Evolutionary conservation across 148 eudicot genomes (phyloP).

Genomic region (Rhododendron molle): DNA sequence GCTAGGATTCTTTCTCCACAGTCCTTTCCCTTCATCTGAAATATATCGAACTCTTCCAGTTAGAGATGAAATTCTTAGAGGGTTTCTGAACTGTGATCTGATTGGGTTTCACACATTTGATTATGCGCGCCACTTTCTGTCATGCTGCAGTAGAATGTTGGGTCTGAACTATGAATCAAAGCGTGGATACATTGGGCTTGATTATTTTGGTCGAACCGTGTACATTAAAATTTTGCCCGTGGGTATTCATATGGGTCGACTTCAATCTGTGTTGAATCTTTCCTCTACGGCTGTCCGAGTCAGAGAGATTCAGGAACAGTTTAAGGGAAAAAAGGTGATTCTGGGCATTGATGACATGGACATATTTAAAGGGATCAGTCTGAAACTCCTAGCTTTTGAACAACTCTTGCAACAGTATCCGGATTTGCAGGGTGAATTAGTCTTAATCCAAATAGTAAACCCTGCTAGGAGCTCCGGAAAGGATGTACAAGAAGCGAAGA

Average conservation of each 20-base stretch:
- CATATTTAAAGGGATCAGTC: slow-evolving; percentile 68
- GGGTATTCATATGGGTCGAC: slow-evolving; percentile 65
- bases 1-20: slow-evolving; percentile 71
- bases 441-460: slow-evolving; percentile 65
- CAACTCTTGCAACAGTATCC: slow-evolving; percentile 50
- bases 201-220: slow-evolving; percentile 75
- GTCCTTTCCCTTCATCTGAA: slow-evolving; percentile 80
- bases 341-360: slow-evolving; percentile 77
- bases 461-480: slow-evolving; percentile 72
- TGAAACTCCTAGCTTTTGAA: slow-evolving; percentile 66
- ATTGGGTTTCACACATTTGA: slow-evolving; percentile 77
- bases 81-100: slow-evolving; percentile 65
- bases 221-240: slow-evolving; percentile 67
- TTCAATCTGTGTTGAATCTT: slow-evolving; percentile 53
- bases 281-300: slow-evolving; percentile 42
- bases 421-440: slow-evolving; percentile 43
- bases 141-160: slow-evolving; percentile 81
- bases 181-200: slow-evolving; percentile 72
- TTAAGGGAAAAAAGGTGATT: slow-evolving; percentile 49
- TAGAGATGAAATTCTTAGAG: slow-evolving; percentile 66
- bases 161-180: slow-evolving; percentile 77
- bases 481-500: slow-evolving; percentile 54
- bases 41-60: slow-evolving; percentile 72
- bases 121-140: slow-evolving; percentile 72
- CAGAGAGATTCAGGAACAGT: slow-evolving; percentile 51